Percentiles rank a stretch among this genome's conserved stretches.
Evolutionary conservation across 306 rosid species (phyloP).

Genomic region (Sechiopsis laciniata): DNA sequence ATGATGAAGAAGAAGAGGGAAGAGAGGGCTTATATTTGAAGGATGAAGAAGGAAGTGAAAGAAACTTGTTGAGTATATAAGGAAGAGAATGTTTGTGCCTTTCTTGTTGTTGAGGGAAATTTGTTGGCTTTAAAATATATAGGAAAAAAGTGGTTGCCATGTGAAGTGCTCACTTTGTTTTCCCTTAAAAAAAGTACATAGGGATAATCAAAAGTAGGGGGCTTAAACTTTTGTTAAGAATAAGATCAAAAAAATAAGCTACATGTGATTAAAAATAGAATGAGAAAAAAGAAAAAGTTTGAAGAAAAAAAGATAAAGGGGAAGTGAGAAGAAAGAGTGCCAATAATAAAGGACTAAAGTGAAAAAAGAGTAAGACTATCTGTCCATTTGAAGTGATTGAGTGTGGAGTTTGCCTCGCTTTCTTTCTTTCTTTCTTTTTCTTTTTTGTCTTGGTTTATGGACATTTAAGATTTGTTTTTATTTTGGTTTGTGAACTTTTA

Average conservation of each 20-base stretch:
- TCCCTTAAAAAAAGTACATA: slow-evolving; percentile 36
- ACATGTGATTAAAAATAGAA: neutral
- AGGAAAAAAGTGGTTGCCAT: slow-evolving; percentile 26
- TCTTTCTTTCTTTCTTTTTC: too few species aligned
- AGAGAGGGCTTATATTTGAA: slow-evolving; percentile 16
- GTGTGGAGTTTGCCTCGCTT: too few species aligned
- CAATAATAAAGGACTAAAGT: slow-evolving; percentile 20
- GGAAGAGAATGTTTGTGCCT: slow-evolving; percentile 62
- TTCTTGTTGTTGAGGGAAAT: slow-evolving; percentile 89
- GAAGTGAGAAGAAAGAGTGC: neutral
- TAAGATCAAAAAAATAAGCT: slow-evolving; percentile 15
- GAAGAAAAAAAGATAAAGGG: neutral
- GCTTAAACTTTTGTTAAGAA: slow-evolving; percentile 23
- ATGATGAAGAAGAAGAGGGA: neutral
- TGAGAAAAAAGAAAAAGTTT: too few species aligned
- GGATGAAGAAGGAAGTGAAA: neutral
- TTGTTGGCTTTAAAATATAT: slow-evolving; percentile 42
- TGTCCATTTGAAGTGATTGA: neutral
- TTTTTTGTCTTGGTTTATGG: too few species aligned
- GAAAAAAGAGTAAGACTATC: slow-evolving; percentile 24
- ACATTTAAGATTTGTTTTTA: too few species aligned
- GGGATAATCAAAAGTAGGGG: slow-evolving; percentile 52
- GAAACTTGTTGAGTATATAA: slow-evolving; percentile 32
- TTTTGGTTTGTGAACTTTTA: too few species aligned
- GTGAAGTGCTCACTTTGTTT: slow-evolving; percentile 40